Conservation (phyloP, 495 filamentous ascomycete genomes). For the Tirmania nivea region DNA sequence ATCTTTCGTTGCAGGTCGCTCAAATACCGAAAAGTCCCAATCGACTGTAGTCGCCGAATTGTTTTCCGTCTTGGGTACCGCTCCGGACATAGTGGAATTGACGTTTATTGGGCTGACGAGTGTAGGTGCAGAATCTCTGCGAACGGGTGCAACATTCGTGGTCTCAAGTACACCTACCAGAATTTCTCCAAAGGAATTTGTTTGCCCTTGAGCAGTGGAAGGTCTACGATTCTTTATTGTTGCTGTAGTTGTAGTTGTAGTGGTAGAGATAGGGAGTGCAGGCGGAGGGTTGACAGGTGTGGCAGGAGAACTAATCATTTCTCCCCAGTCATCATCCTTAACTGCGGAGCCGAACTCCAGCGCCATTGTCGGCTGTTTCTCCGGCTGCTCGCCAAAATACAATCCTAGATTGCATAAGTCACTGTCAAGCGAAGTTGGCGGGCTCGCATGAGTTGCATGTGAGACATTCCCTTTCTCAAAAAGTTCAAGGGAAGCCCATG, state of each 20-base stretch:
- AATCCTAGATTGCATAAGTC: background rate
- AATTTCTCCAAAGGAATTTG: background rate
- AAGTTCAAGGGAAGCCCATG: background rate
- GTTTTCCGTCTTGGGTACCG: no score
- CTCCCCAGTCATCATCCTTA: slow-evolving; percentile 24
- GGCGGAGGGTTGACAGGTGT: slow-evolving; percentile 2
- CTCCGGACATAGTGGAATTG: no score
- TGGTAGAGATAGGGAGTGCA: slow-evolving; percentile 1
- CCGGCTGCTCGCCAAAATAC: background rate
- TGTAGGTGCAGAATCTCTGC: slow-evolving; percentile 1
- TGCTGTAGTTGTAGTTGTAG: slow-evolving; percentile 5
- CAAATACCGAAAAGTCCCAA: slow-evolving; percentile 2
- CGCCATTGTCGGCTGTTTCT: background rate
- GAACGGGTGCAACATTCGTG: background rate
- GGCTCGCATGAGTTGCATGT: background rate
- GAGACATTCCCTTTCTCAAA: background rate
- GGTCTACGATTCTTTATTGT: background rate
- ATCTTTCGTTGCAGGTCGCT: background rate
- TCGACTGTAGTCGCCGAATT: slow-evolving; percentile 3
- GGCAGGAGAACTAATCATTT: slow-evolving; percentile 21
- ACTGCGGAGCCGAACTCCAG: background rate
- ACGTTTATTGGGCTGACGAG: background rate
- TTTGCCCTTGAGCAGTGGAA: background rate
- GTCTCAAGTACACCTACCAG: background rate
- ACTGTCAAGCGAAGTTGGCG: background rate